phyloP scores from a whole-genome alignment of 202 grass and related monocot genomes.

The Hordeum pubiflorum region DNA sequence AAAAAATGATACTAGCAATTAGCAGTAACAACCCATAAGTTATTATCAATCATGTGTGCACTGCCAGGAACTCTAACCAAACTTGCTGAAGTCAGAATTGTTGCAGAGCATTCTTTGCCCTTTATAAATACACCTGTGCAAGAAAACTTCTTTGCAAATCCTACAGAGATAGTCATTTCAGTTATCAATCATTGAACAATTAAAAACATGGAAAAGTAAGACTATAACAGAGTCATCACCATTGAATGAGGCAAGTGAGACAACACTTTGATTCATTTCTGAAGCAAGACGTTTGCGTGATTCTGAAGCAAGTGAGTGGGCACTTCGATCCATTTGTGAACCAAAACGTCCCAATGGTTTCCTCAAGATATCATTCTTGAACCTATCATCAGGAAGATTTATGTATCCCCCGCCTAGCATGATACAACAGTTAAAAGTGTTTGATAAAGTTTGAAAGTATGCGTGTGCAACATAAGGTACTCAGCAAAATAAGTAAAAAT shows the following conservation, averaged over 20 bases:
- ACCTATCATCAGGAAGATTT: neutral
- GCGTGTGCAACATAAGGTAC: neutral
- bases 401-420: neutral
- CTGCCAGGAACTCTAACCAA: neutral
- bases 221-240: neutral
- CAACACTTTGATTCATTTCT: neutral
- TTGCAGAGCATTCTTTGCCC: neutral
- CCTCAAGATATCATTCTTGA: neutral
- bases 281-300: neutral
- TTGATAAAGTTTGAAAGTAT: neutral
- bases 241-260: neutral
- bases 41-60: neutral
- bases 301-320: neutral
- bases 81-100: neutral
- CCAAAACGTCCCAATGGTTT: neutral
- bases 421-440: neutral
- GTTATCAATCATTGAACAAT: neutral
- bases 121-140: constrained; percentile 1
- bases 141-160: neutral
- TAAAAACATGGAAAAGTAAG: neutral
- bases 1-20: neutral
- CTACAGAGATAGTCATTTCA: neutral
- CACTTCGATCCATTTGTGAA: neutral
- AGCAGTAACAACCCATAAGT: neutral
- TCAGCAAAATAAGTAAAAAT: neutral